A percentile compares a stretch with the other conserved stretches of the same genome.
phyloP scores from a whole-genome alignment of 2,329 filamentous ascomycete species.

The Pestalotiopsis sp. region DNA sequence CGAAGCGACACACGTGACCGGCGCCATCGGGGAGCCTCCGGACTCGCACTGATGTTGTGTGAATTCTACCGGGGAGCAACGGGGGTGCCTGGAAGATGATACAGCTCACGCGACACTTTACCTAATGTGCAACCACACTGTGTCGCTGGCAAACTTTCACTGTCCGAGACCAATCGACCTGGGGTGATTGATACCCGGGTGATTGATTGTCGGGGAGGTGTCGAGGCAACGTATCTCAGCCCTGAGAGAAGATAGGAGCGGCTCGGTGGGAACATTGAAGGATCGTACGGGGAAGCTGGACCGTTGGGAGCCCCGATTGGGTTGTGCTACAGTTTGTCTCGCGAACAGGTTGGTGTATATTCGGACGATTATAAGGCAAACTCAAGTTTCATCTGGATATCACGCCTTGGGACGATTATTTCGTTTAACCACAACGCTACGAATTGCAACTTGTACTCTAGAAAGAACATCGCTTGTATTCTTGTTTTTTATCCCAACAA shows the following conservation, averaged over 20 bases:
- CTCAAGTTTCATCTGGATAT: not conserved
- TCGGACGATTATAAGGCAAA: not conserved
- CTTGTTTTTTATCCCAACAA: not conserved
- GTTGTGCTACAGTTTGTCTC: not conserved
- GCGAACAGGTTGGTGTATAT: not conserved
- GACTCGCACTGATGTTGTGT: not conserved
- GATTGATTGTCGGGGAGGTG: not conserved
- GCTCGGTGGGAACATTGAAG: not conserved
- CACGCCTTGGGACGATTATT: not conserved
- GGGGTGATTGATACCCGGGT: not conserved
- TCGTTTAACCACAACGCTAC: not conserved
- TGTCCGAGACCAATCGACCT: not conserved
- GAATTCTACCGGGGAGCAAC: not conserved
- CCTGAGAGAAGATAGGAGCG: not conserved
- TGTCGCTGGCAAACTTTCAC: not conserved
- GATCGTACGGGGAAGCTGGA: not conserved
- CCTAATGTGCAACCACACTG: not conserved
- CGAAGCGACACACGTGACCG: not conserved
- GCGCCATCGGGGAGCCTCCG: not conserved
- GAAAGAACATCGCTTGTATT: not conserved
- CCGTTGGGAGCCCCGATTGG: not conserved
- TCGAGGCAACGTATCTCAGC: not conserved
- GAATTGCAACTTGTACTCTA: not conserved
- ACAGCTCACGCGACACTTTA: not conserved
- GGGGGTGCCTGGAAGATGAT: not conserved